These are phyloP conservation scores for Lasiosphaeriaceae sp. DNA, from an alignment of 495 filamentous ascomycete species.

Conservation along the genomic window DNA sequence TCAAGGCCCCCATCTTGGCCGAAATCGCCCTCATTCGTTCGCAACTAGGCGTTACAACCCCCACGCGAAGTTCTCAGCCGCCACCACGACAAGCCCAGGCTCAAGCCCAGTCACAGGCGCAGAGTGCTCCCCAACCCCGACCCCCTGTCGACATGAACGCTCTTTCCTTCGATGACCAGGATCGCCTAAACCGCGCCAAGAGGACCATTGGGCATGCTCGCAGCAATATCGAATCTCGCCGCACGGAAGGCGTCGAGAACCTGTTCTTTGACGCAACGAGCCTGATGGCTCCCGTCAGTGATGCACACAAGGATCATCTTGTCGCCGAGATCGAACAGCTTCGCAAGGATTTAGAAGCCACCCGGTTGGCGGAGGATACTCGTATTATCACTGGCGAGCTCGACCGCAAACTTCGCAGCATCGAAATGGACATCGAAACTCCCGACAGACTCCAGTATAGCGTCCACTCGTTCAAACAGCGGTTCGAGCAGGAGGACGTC, in stretches of 20 bases:
- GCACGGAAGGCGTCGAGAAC: constrained; percentile 5
- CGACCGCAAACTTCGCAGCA: background rate
- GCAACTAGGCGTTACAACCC: no score
- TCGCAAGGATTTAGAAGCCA: constrained; percentile 3
- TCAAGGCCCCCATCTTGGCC: no score
- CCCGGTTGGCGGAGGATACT: background rate
- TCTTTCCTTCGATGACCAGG: constrained; percentile 3
- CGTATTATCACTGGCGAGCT: constrained; percentile 6
- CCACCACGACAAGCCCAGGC: no score
- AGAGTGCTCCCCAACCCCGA: no score
- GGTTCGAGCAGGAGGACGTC: constrained; percentile 2
- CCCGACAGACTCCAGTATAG: constrained; percentile 2
- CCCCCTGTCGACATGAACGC: background rate
- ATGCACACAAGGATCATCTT: constrained; percentile 1
- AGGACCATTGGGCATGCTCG: constrained; percentile 6
- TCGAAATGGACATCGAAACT: constrained; percentile 1
- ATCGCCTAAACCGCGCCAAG: constrained; percentile 6
- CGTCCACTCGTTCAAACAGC: constrained; percentile 3
- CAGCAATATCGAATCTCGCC: constrained; percentile 7
- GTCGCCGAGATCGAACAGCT: constrained; percentile 6
- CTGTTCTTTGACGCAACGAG: constrained; percentile 7
- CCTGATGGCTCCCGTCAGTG: background rate
- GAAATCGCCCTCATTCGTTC: no score
- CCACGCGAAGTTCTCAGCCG: no score
- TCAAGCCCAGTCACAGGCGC: no score